Conservation (phyloP, 2,329 filamentous ascomycete species). For the Fusarium ramigenum region DNA sequence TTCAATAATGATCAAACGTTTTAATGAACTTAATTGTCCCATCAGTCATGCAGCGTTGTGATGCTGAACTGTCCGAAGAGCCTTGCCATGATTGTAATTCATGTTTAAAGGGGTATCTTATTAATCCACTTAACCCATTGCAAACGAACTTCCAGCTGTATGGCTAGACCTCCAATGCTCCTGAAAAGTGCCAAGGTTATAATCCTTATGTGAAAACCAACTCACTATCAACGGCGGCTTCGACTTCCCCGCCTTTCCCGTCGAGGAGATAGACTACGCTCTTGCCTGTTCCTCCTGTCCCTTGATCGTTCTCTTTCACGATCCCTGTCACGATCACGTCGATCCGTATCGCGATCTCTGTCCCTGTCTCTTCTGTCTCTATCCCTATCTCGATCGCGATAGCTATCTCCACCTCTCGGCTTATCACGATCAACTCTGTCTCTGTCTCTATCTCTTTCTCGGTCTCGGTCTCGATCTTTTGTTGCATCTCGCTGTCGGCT, state of each 20-base stretch:
- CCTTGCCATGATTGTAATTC: background rate
- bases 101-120: conserved; percentile 31
- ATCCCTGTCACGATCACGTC: conserved; percentile 36
- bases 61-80: background rate
- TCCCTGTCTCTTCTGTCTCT: conserved; percentile 45
- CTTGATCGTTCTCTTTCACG: conserved; percentile 33
- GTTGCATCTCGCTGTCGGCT: conserved; percentile 47
- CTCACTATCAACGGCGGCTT: conserved; percentile 53
- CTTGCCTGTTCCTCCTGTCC: conserved; percentile 40
- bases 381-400: conserved; percentile 30
- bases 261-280: conserved; percentile 47
- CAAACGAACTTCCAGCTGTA: background rate
- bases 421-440: conserved; percentile 41
- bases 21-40: background rate
- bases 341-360: conserved; percentile 44
- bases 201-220: background rate
- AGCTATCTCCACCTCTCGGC: conserved; percentile 34
- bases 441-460: conserved; percentile 33
- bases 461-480: conserved; percentile 41
- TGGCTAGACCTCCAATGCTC: background rate
- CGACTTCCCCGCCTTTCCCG: conserved; percentile 51
- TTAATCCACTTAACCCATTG: background rate
- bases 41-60: too few relatives aligned
- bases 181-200: background rate
- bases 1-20: conserved; percentile 32